Evolutionary conservation across 768 basidiomycete genomes (phyloP).

Genomic region (Tricholoma flavovirens): DNA sequence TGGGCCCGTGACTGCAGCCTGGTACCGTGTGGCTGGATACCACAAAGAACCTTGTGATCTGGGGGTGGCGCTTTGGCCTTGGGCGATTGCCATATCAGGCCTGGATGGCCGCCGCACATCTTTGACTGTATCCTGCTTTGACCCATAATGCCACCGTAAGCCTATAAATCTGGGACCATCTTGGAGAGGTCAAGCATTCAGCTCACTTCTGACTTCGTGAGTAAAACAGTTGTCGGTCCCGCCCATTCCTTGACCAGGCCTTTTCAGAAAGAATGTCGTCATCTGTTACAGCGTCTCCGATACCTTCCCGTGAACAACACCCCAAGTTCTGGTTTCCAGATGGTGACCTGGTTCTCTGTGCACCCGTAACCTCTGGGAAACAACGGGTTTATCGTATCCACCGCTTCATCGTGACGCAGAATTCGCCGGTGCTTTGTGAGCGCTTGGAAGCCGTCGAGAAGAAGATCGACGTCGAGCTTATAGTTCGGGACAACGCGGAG

Average conservation of each 20-base stretch:
- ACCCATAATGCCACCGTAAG: not conserved
- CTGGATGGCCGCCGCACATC: not conserved
- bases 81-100: not conserved
- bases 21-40: not conserved
- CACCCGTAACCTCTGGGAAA: not conserved
- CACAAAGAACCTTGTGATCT: not conserved
- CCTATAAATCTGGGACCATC: not conserved
- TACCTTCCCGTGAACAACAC: not conserved
- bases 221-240: not conserved
- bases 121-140: not conserved
- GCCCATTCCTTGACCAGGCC: not conserved
- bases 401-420: not conserved
- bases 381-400: conserved; percentile 3
- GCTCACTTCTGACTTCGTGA: not conserved
- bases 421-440: not conserved
- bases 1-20: too few species aligned
- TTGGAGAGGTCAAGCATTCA: not conserved
- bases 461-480: not conserved
- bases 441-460: not conserved
- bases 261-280: not conserved
- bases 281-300: not conserved
- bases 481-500: not conserved
- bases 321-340: conserved; percentile 4
- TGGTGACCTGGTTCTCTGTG: conserved; percentile 3
- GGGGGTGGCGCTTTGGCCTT: not conserved